Percentiles rank a stretch among this genome's conserved stretches.
These are phyloP conservation scores for Hawksworthiomyces lignivorus DNA, from an alignment of 2,329 filamentous ascomycete species.

Conservation along the genomic window DNA sequence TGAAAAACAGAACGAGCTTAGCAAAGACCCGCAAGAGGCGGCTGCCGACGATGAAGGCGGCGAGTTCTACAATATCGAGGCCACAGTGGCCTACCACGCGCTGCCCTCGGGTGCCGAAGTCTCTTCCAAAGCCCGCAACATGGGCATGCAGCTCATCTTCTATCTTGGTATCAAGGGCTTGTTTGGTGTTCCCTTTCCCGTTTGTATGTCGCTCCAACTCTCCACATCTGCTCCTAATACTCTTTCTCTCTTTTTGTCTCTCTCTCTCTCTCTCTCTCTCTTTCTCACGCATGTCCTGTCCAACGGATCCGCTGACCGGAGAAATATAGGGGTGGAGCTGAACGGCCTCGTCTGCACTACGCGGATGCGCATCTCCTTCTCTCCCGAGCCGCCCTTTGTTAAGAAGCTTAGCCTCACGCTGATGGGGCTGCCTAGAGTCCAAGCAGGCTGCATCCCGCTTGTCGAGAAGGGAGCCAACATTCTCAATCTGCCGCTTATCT, in stretches of 20 bases:
- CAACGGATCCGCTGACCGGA: too few relatives aligned
- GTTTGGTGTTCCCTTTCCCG: slow-evolving; percentile 79
- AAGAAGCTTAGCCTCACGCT: slow-evolving; percentile 89
- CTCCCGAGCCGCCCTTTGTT: slow-evolving; percentile 83
- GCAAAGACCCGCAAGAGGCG: slow-evolving; percentile 77
- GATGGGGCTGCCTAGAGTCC: slow-evolving; percentile 86
- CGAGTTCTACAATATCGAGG: slow-evolving; percentile 87
- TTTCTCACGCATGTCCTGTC: background rate
- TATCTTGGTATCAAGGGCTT: slow-evolving; percentile 85
- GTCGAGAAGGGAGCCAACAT: slow-evolving; percentile 86
- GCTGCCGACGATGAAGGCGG: slow-evolving; percentile 86
- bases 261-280: background rate
- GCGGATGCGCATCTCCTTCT: slow-evolving; percentile 73
- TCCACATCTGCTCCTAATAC: too few relatives aligned
- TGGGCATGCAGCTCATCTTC: slow-evolving; percentile 95
- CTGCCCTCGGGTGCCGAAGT: slow-evolving; percentile 62
- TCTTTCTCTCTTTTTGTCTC: too few relatives aligned
- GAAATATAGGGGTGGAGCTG: slow-evolving; percentile 67
- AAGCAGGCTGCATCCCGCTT: slow-evolving; percentile 87
- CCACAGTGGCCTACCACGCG: slow-evolving; percentile 85
- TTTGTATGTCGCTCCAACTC: slow-evolving; percentile 44
- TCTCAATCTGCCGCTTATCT: slow-evolving; percentile 84
- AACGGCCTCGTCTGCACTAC: slow-evolving; percentile 84
- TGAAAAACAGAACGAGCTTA: slow-evolving; percentile 68
- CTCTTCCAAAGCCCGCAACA: slow-evolving; percentile 80